A percentile compares a stretch with the other conserved stretches of the same genome.
These are phyloP conservation scores for Fusarium redolens DNA, from an alignment of 2,329 filamentous ascomycete genomes.

Conservation along the genomic window DNA sequence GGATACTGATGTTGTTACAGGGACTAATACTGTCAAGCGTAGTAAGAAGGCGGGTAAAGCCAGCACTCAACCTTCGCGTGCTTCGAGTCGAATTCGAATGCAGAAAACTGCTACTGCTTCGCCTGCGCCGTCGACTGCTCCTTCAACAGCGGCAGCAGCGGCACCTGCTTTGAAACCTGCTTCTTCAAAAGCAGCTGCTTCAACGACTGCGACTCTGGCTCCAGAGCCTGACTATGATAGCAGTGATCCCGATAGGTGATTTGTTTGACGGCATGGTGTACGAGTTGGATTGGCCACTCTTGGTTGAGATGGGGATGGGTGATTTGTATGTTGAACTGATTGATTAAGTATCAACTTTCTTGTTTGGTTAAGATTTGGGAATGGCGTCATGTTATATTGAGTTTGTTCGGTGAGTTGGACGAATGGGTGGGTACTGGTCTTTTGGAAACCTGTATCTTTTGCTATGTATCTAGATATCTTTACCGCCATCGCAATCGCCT, in stretches of 20 bases:
- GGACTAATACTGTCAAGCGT: conserved; percentile 1
- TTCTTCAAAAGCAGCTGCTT: not conserved
- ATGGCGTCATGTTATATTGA: not conserved
- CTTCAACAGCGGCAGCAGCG: not conserved
- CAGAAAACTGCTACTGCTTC: not conserved
- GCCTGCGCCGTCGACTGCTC: not conserved
- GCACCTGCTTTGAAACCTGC: not conserved
- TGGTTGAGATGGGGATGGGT: not conserved
- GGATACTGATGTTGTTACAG: not conserved
- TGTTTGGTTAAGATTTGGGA: not conserved
- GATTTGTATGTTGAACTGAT: not conserved
- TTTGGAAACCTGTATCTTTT: not conserved
- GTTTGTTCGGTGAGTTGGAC: not conserved
- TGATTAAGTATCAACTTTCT: not conserved
- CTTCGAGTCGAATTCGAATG: conserved; percentile 22
- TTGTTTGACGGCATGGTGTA: not conserved
- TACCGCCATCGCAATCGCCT: not conserved
- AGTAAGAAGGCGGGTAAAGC: conserved; percentile 6
- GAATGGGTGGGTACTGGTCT: not conserved
- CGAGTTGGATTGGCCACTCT: not conserved
- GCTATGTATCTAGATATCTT: conserved; percentile 1
- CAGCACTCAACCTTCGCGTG: conserved; percentile 7
- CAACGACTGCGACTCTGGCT: not conserved
- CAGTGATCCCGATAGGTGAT: not conserved
- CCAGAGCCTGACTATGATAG: not conserved